A percentile compares a stretch with the other conserved stretches of the same genome.
Conservation (phyloP, 1,139 yeast genomes). For the Magnusiomyces paraingens region DNA sequence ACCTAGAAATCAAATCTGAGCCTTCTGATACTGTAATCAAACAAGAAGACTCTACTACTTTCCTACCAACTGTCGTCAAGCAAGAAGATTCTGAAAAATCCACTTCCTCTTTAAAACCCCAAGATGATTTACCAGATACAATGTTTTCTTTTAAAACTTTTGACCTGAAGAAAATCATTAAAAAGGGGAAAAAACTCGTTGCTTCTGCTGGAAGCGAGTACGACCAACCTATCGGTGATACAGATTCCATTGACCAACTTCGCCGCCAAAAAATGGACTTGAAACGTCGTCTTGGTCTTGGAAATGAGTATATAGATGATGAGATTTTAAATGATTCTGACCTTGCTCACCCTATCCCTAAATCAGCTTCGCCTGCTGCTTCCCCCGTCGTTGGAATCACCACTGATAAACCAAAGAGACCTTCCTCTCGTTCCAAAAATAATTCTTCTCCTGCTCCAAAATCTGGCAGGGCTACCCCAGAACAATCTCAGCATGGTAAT, state of each 20-base stretch:
- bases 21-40: constrained; percentile 15
- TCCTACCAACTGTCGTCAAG: neutral
- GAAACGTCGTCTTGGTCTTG: constrained; percentile 39
- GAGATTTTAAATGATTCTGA: constrained; percentile 32
- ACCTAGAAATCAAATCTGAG: constrained; percentile 5
- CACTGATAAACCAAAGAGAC: constrained; percentile 12
- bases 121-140: constrained; percentile 30
- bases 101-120: constrained; percentile 20
- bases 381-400: constrained; percentile 19
- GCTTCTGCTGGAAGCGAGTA: constrained; percentile 59
- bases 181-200: constrained; percentile 62
- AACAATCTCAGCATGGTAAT: constrained; percentile 10
- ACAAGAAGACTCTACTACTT: constrained; percentile 1
- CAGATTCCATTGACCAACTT: constrained; percentile 38
- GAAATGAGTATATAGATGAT: constrained; percentile 38
- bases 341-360: constrained; percentile 20
- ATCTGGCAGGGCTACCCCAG: neutral
- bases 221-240: constrained; percentile 33
- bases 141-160: constrained; percentile 57
- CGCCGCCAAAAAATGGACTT: constrained; percentile 37
- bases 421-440: constrained; percentile 4
- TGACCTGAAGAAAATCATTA: constrained; percentile 57
- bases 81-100: neutral
- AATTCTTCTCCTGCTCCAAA: constrained; percentile 12
- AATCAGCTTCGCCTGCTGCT: constrained; percentile 18